phyloP scores from a whole-genome alignment of 192 early-diverging fungal species.

The Mortierella antarctica region DNA sequence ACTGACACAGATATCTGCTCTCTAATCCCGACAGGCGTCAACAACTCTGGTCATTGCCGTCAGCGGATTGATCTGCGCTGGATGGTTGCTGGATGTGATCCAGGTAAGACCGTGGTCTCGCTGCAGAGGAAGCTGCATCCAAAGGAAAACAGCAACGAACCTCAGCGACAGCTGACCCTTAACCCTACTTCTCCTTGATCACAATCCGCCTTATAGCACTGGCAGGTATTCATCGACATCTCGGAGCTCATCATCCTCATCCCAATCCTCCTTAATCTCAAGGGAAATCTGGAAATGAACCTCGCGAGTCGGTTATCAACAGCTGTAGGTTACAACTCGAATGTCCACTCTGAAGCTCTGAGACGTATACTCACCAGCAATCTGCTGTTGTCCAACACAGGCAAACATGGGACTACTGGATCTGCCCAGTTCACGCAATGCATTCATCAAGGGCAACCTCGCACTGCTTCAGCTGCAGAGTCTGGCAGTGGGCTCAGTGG shows the following conservation, averaged over 20 bases:
- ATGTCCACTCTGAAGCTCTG: not conserved
- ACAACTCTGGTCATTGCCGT: conserved; percentile 76
- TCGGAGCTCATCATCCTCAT: conserved; percentile 88
- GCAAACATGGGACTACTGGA: conserved; percentile 79
- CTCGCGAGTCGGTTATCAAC: conserved; percentile 89
- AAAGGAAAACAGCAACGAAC: not conserved
- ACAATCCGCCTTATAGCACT: conserved; percentile 57
- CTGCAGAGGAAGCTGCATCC: not conserved
- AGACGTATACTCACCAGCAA: not conserved
- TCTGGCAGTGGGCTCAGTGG: conserved; percentile 73
- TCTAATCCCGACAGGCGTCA: conserved; percentile 29
- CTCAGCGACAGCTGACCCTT: not conserved
- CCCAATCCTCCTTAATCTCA: conserved; percentile 86
- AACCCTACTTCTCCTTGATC: not conserved
- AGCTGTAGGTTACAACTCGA: conserved; percentile 57
- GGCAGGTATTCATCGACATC: conserved; percentile 73
- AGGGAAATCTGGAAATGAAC: conserved; percentile 94
- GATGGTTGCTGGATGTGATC: conserved; percentile 74
- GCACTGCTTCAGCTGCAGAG: conserved; percentile 81
- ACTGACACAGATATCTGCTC: not conserved
- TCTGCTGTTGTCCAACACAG: conserved; percentile 19
- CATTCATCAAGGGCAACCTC: conserved; percentile 78
- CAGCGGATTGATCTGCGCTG: conserved; percentile 74
- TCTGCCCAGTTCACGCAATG: conserved; percentile 55
- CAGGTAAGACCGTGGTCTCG: conserved; percentile 53